Evolutionary conservation across 2,329 filamentous ascomycete genomes (phyloP).

Genomic region (Pseudogymnoascus sp.): DNA sequence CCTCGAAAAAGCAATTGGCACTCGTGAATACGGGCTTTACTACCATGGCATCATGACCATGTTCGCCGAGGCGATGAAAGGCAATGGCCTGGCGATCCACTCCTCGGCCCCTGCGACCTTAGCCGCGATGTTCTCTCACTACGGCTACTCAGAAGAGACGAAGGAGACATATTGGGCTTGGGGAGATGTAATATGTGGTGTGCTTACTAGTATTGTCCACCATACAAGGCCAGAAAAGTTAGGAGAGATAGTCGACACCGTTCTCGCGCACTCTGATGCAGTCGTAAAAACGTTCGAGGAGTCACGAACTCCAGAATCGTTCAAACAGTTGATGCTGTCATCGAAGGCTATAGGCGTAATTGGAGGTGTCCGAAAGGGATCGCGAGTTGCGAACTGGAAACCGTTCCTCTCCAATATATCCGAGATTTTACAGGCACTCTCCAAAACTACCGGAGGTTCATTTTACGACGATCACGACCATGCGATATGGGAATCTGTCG

Average conservation of each 20-base stretch:
- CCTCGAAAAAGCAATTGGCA: slow-evolving; percentile 45
- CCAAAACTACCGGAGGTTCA: slow-evolving; percentile 28
- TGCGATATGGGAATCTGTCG: slow-evolving; percentile 48
- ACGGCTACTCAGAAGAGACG: slow-evolving; percentile 34
- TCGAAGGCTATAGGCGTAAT: slow-evolving; percentile 58
- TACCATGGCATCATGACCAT: slow-evolving; percentile 85
- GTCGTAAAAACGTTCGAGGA: slow-evolving; percentile 33
- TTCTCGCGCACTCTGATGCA: slow-evolving; percentile 43
- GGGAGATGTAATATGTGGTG: slow-evolving; percentile 63
- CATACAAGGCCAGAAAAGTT: slow-evolving; percentile 71
- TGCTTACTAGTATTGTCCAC: slow-evolving; percentile 75
- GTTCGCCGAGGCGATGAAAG: slow-evolving; percentile 73
- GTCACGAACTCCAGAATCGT: slow-evolving; percentile 24
- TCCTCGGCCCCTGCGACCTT: slow-evolving; percentile 50
- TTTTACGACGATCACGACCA: slow-evolving; percentile 29
- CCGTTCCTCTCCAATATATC: slow-evolving; percentile 49
- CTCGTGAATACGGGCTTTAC: slow-evolving; percentile 59
- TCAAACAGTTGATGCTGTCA: slow-evolving; percentile 40
- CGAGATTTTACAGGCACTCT: slow-evolving; percentile 42
- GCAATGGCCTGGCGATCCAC: slow-evolving; percentile 50
- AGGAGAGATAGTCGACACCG: slow-evolving; percentile 52
- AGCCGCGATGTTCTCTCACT: slow-evolving; percentile 40
- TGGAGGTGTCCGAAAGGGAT: slow-evolving; percentile 73
- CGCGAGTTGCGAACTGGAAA: slow-evolving; percentile 65
- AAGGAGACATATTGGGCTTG: slow-evolving; percentile 45